Percentiles rank a stretch among this genome's conserved stretches.
Conservation (phyloP, 257 asterid genomes). For the Nicotiana tomentosiformis region DNA sequence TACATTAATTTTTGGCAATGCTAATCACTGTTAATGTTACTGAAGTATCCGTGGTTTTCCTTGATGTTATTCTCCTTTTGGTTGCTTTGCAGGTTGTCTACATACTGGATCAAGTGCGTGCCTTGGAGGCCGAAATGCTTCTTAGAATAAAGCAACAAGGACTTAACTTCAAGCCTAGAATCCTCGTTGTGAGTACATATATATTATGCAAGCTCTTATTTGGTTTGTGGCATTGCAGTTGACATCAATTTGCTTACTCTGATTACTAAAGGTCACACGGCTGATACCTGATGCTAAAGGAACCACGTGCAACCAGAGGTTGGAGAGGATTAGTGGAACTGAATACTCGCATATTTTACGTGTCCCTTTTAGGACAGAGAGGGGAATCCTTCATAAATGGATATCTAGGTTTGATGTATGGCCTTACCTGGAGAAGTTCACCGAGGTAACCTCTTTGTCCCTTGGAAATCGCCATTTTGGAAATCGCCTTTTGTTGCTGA, state of each 20-base stretch:
- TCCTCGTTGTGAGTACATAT: constrained; percentile 56
- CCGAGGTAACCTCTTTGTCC: constrained; percentile 48
- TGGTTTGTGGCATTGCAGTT: neutral
- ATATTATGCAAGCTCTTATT: neutral
- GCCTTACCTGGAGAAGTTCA: constrained; percentile 91
- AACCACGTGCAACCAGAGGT: constrained; percentile 88
- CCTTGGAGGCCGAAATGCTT: constrained; percentile 92
- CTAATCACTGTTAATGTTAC: neutral
- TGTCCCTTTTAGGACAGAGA: constrained; percentile 76
- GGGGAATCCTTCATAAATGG: constrained; percentile 85
- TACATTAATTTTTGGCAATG: neutral
- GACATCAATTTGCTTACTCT: constrained; percentile 3
- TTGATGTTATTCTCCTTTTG: constrained; percentile 3
- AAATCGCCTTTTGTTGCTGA: neutral
- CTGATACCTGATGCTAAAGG: constrained; percentile 96
- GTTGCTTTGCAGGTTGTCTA: constrained; percentile 61
- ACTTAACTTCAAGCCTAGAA: constrained; percentile 64
- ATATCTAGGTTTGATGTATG: constrained; percentile 95
- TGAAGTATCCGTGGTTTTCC: neutral
- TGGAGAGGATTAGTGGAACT: constrained; percentile 80
- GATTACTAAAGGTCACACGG: constrained; percentile 65
- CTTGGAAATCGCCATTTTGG: neutral
- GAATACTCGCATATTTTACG: constrained; percentile 87
- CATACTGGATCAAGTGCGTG: constrained; percentile 97
- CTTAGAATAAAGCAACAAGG: constrained; percentile 84